phyloP scores from a whole-genome alignment of 1,139 yeast species.

The Candida gigantensis region DNA sequence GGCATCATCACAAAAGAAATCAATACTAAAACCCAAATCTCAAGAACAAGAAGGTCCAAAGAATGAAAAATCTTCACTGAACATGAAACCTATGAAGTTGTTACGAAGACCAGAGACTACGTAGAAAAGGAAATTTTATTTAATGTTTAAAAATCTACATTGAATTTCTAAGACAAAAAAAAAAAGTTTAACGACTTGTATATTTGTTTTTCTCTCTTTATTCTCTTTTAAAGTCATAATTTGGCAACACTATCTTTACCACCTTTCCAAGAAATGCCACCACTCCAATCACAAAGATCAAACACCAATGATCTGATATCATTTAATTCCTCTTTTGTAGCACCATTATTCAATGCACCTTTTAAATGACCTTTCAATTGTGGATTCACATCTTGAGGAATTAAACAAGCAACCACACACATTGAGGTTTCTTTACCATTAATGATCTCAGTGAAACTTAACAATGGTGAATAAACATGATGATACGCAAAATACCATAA shows the following conservation, averaged over 20 bases:
- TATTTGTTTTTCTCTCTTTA: slow-evolving; percentile 19
- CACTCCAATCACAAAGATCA: slow-evolving; percentile 72
- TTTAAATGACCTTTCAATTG: slow-evolving; percentile 85
- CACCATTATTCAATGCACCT: slow-evolving; percentile 83
- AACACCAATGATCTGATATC: slow-evolving; percentile 63
- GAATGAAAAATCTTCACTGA: too few relatives aligned
- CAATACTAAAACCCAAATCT: not conserved
- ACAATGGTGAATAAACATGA: slow-evolving; percentile 80
- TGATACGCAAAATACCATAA: slow-evolving; percentile 72
- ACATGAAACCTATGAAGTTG: slow-evolving; percentile 1
- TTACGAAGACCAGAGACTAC: slow-evolving; percentile 4
- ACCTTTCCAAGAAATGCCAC: slow-evolving; percentile 24
- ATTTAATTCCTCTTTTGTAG: slow-evolving; percentile 60
- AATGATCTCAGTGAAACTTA: slow-evolving; percentile 66
- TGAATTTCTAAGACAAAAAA: not conserved
- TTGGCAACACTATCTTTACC: slow-evolving; percentile 5
- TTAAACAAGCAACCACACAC: slow-evolving; percentile 73
- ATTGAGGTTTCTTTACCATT: slow-evolving; percentile 71
- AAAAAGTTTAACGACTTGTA: not conserved
- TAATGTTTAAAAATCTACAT: not conserved
- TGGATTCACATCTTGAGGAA: slow-evolving; percentile 87
- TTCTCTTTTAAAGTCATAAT: not conserved
- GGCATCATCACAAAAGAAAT: not conserved
- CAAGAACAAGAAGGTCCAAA: too few relatives aligned
- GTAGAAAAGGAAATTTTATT: too few relatives aligned